phyloP scores from a whole-genome alignment of 2,329 filamentous ascomycete genomes.

The Phyllosticta paracitricarpa region DNA sequence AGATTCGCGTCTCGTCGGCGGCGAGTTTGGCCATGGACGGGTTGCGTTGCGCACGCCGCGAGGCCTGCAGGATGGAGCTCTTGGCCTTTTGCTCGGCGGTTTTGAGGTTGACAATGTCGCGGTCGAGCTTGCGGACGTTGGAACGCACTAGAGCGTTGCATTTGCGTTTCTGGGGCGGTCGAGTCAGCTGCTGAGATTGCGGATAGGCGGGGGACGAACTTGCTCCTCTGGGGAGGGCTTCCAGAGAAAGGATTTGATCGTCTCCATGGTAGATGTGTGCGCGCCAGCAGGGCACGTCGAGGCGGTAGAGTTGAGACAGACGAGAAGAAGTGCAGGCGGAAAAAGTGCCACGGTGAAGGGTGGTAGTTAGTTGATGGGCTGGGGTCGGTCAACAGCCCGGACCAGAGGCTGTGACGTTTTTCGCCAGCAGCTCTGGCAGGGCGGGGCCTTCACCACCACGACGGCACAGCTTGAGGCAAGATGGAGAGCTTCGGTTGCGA shows the following conservation, averaged over 20 bases:
- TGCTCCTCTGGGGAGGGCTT: conserved; percentile 90
- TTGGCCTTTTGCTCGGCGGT: conserved; percentile 64
- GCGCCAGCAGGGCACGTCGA: not conserved
- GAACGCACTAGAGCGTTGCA: conserved; percentile 82
- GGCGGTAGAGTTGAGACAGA: not conserved
- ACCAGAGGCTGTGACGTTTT: not conserved
- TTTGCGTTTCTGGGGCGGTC: conserved; percentile 67
- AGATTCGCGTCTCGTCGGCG: conserved; percentile 70
- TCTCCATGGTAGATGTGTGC: conserved; percentile 56
- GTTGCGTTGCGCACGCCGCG: conserved; percentile 70
- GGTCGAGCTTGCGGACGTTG: conserved; percentile 90
- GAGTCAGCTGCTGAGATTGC: not conserved
- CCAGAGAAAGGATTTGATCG: conserved; percentile 74
- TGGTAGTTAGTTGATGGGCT: not conserved
- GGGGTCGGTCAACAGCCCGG: not conserved
- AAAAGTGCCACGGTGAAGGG: not conserved
- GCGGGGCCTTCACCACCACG: not conserved
- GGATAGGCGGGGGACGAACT: conserved; percentile 41
- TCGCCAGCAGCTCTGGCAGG: not conserved
- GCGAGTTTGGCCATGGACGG: conserved; percentile 71
- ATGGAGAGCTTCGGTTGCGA: not conserved
- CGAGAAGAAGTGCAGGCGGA: not conserved
- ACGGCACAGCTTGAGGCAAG: not conserved
- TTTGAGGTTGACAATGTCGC: conserved; percentile 74
- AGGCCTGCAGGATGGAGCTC: conserved; percentile 71